Evolutionary conservation across 139 green algal genomes (phyloP).

Genomic region (Chlamydomonas urium): DNA sequence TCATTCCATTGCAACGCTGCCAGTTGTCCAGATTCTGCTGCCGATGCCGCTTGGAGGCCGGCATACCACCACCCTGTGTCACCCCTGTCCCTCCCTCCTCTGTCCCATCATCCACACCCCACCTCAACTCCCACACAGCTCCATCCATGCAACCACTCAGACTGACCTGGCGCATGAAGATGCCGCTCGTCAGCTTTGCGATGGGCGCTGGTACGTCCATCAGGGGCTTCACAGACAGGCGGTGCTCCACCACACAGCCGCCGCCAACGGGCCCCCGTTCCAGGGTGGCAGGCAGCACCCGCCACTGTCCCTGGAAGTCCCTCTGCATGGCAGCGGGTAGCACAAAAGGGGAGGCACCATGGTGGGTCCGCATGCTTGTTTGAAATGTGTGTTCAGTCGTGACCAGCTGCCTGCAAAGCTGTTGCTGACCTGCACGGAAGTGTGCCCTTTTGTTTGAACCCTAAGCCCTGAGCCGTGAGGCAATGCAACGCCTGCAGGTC

Average conservation of each 20-base stretch:
- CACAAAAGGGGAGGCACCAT: not conserved
- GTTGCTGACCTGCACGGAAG: not conserved
- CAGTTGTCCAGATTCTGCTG: too few relatives aligned
- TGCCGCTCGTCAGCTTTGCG: not conserved
- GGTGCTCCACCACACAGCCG: slow-evolving; percentile 47
- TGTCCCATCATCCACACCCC: too few relatives aligned
- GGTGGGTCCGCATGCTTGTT: not conserved
- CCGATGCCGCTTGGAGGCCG: too few relatives aligned
- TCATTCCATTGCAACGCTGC: too few relatives aligned
- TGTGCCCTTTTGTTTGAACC: not conserved
- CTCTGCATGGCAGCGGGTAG: not conserved
- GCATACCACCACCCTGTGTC: too few relatives aligned
- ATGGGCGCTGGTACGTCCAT: slow-evolving; percentile 33
- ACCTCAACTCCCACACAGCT: too few relatives aligned
- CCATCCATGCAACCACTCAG: too few relatives aligned
- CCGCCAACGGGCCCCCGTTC: not conserved
- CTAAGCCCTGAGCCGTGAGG: not conserved
- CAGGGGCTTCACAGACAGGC: slow-evolving; percentile 47
- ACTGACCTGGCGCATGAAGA: slow-evolving; percentile 3
- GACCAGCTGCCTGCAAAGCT: not conserved
- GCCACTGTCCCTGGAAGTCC: slow-evolving; percentile 40
- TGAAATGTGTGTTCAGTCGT: not conserved
- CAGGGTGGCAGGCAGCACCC: not conserved
- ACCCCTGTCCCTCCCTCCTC: too few relatives aligned
- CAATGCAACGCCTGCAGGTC: not conserved